phyloP scores from a whole-genome alignment of 2,329 filamentous ascomycete genomes.

The Phialophora chinensis region DNA sequence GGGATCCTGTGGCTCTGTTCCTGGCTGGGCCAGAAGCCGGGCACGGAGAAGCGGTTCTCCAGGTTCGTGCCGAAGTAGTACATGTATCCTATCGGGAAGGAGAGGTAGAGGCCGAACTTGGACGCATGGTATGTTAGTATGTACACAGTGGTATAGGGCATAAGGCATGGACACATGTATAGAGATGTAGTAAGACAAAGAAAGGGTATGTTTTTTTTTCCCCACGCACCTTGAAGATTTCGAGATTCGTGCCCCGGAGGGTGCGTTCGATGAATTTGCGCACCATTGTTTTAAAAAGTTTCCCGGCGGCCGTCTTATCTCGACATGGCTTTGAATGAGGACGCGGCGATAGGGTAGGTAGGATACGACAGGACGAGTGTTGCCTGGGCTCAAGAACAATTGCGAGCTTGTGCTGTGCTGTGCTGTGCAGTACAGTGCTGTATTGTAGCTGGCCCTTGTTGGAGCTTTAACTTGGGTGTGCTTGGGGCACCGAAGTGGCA shows the following conservation, averaged over 20 bases:
- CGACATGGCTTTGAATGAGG: not conserved
- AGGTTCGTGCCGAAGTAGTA: conserved; percentile 99
- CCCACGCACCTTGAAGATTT: conserved; percentile 89
- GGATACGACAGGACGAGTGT: not conserved
- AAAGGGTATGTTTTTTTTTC: not conserved
- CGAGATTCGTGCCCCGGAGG: conserved; percentile 85
- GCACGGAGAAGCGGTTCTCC: conserved; percentile 85
- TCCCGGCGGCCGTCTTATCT: not conserved
- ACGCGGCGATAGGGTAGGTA: not conserved
- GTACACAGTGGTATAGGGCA: too few species aligned
- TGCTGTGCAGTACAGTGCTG: not conserved
- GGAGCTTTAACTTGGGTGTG: not conserved
- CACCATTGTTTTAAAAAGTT: conserved; percentile 40
- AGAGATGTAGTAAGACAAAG: too few species aligned
- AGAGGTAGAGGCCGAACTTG: conserved; percentile 98
- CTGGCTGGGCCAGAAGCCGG: conserved; percentile 88
- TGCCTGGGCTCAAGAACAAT: not conserved
- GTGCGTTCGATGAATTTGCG: conserved; percentile 50
- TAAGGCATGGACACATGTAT: too few species aligned
- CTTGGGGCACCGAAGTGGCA: not conserved
- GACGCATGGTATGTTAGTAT: conserved; percentile 12
- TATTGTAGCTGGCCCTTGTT: not conserved
- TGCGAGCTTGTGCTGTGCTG: not conserved
- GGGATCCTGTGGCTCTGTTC: conserved; percentile 61
- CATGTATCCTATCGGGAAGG: conserved; percentile 99